Conservation (phyloP, 2,329 filamentous ascomycete species). For the Aphanocladium album region DNA sequence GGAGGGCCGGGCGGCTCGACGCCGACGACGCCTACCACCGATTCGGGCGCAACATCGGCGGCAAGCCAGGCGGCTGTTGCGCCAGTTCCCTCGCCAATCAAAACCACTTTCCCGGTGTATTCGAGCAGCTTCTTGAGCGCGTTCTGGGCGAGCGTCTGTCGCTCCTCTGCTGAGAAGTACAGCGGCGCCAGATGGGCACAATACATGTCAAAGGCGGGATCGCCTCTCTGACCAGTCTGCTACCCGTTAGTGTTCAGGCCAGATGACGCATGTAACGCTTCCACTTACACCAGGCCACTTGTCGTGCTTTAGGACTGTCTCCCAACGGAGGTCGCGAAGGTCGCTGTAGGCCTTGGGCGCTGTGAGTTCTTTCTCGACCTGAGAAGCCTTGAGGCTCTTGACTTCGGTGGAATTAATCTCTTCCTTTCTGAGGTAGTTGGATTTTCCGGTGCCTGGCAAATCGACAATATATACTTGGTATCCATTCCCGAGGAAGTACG, state of each 20-base stretch:
- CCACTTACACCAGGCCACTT: conserved; percentile 35
- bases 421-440: conserved; percentile 21
- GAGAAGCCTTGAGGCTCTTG: conserved; percentile 16
- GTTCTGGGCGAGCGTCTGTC: conserved; percentile 27
- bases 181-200: conserved; percentile 38
- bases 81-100: conserved; percentile 48
- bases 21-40: conserved; percentile 44
- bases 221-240: conserved; percentile 34
- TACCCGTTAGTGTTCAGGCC: neutral
- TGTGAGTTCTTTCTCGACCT: conserved; percentile 29
- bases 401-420: conserved; percentile 16
- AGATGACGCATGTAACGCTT: neutral
- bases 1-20: conserved; percentile 52
- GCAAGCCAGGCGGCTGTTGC: conserved; percentile 41
- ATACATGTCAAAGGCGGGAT: conserved; percentile 45
- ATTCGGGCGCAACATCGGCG: conserved; percentile 42
- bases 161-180: conserved; percentile 21
- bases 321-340: conserved; percentile 16
- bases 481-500: conserved; percentile 36
- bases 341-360: conserved; percentile 20
- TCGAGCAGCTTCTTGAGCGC: conserved; percentile 39
- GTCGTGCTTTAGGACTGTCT: conserved; percentile 24
- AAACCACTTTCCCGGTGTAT: conserved; percentile 34
- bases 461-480: conserved; percentile 41
- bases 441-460: conserved; percentile 35